Percentiles rank a stretch among this genome's conserved stretches.
Evolutionary conservation across 2,329 filamentous ascomycete genomes (phyloP).

Genomic region (Geosmithia flava): DNA sequence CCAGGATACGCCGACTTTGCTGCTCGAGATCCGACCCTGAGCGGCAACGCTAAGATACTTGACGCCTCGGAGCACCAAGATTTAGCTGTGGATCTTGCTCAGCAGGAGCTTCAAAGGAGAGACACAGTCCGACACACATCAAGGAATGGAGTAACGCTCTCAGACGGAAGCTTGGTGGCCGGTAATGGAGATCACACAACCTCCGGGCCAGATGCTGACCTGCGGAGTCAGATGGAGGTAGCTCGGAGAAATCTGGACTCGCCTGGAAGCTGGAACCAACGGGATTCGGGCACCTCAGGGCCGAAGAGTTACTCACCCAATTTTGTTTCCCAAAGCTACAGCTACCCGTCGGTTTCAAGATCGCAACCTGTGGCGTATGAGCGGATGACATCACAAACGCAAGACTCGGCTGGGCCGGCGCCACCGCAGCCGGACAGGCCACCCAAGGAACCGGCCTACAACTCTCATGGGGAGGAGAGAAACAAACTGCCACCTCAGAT

Average conservation of each 20-base stretch:
- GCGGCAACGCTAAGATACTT: constrained; percentile 45
- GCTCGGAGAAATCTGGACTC: constrained; percentile 34
- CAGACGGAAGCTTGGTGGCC: constrained; percentile 43
- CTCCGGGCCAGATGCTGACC: constrained; percentile 21
- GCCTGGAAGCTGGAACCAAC: constrained; percentile 5
- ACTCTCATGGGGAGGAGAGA: constrained; percentile 8
- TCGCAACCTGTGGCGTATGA: constrained; percentile 35
- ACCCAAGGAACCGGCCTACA: constrained; percentile 13
- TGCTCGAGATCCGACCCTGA: constrained; percentile 48
- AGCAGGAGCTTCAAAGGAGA: constrained; percentile 57
- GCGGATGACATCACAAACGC: constrained; percentile 6
- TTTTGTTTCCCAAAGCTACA: constrained; percentile 22
- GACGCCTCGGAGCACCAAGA: constrained; percentile 62
- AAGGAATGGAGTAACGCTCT: constrained; percentile 42
- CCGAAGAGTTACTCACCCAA: not conserved
- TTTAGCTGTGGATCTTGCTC: constrained; percentile 64
- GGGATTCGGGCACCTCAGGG: constrained; percentile 6
- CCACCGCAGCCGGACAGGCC: constrained; percentile 19
- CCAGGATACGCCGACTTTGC: constrained; percentile 31
- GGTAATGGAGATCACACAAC: constrained; percentile 26
- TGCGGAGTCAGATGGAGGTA: constrained; percentile 39
- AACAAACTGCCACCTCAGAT: constrained; percentile 9
- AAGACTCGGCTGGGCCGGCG: constrained; percentile 4
- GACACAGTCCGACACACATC: constrained; percentile 47
- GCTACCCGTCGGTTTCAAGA: constrained; percentile 45